Evolutionary conservation across 768 basidiomycete genomes (phyloP).

Genomic region (Omphalotus guepiniiformis): DNA sequence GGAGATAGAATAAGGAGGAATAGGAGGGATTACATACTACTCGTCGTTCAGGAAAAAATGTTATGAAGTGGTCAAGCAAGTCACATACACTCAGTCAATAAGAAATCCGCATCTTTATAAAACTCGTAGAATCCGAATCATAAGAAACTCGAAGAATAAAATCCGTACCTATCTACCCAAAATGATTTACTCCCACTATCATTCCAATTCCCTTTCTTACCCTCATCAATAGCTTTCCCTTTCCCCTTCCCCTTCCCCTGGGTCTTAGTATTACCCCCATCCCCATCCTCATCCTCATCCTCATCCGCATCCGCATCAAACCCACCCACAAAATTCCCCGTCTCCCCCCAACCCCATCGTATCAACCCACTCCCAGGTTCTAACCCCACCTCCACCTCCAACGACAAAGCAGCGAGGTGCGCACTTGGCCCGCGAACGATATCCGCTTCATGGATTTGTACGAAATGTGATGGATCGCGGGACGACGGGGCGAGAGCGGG

Average conservation of each 20-base stretch:
- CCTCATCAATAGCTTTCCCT: constrained; percentile 5
- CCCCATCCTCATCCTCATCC: too few species aligned
- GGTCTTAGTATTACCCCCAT: constrained; percentile 17
- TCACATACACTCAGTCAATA: neutral
- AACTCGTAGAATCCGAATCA: constrained; percentile 4
- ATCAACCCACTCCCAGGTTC: constrained; percentile 15
- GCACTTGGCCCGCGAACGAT: constrained; percentile 53
- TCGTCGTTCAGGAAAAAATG: neutral
- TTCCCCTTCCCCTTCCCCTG: constrained; percentile 14
- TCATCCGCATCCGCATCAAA: too few species aligned
- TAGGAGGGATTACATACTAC: neutral
- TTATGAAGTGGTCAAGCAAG: neutral
- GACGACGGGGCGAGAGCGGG: too few species aligned
- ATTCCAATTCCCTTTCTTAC: constrained; percentile 1
- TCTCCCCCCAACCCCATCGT: too few species aligned
- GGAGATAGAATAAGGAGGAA: constrained; percentile 5
- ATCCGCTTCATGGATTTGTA: constrained; percentile 78
- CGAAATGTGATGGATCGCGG: constrained; percentile 37
- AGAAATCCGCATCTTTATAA: neutral
- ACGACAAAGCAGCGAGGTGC: constrained; percentile 29
- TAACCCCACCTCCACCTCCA: constrained; percentile 13
- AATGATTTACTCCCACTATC: constrained; percentile 26
- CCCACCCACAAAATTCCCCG: too few species aligned
- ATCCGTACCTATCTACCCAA: constrained; percentile 84
- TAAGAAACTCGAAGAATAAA: constrained; percentile 14